Percentiles rank a stretch among this genome's conserved stretches.
Conservation (phyloP, 441 rosid species). For the Omphalea diandra region DNA sequence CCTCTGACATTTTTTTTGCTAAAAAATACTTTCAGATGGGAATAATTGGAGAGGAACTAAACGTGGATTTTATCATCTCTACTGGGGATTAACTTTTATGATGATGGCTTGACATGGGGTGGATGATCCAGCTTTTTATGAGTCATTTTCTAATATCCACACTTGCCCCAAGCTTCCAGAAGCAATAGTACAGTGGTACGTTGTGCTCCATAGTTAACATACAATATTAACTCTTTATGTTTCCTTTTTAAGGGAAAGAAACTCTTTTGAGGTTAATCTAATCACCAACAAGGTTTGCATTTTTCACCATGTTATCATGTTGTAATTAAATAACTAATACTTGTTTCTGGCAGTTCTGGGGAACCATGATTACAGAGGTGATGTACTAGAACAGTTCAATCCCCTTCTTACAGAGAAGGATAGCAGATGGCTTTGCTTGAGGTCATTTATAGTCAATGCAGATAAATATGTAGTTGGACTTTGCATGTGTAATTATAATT, state of each 20-base stretch:
- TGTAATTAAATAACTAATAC: too few species aligned
- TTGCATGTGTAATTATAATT: background rate
- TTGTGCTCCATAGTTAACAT: background rate
- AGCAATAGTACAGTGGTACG: slow-evolving; percentile 67
- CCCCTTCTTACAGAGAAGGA: slow-evolving; percentile 29
- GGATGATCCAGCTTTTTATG: slow-evolving; percentile 51
- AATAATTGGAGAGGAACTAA: slow-evolving; percentile 41
- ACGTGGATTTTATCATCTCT: slow-evolving; percentile 61
- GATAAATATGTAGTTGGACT: too few species aligned
- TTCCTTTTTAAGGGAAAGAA: too few species aligned
- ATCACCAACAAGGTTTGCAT: too few species aligned
- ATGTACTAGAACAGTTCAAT: slow-evolving; percentile 32
- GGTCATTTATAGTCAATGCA: slow-evolving; percentile 34
- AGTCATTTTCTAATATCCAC: slow-evolving; percentile 58
- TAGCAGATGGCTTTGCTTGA: slow-evolving; percentile 39
- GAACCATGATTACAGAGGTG: slow-evolving; percentile 49
- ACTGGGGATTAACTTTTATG: slow-evolving; percentile 84
- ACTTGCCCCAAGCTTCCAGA: slow-evolving; percentile 62
- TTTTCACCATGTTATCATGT: too few species aligned
- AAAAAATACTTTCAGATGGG: slow-evolving; percentile 57
- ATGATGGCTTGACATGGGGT: slow-evolving; percentile 51
- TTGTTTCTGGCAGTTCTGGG: slow-evolving; percentile 39
- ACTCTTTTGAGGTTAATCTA: too few species aligned
- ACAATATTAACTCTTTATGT: too few species aligned
- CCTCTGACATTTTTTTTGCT: background rate